Base-by-base conservation (phyloP, 345 rosid genomes). In the Ceriops tagal region DNA sequence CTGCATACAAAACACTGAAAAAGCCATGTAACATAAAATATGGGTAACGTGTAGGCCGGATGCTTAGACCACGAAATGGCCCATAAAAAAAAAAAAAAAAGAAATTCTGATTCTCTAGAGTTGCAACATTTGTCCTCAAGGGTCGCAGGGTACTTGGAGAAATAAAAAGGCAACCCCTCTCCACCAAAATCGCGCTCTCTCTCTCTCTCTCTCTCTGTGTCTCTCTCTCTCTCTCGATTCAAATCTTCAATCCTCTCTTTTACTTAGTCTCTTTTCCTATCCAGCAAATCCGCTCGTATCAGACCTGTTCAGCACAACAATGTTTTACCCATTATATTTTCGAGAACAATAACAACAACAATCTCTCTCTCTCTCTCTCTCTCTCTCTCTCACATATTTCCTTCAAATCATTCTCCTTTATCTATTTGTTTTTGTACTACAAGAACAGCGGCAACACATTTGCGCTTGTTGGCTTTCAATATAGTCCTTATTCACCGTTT, bases 281-380 rank as follows among this genome's bases (percentile, higher is more conserved):
- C 86, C 88, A 74, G 61, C 59, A 78, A 85, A 85, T 74, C 86
- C 84, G 86, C 75, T 71, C 31, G 19, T 62, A 78, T 69, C 80
- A 76, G 83, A 82, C 85, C 70, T 64, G 73, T 79, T 81, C 83
- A 77, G 76, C 74, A 64, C 70, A 71, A 60, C 68, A 64, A n/a
- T 37, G 27, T 63, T 78, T 27, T 69, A 65, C 75, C 75, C 67
- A n/a, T 78, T 67, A 72, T 77, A 72, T 79, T 76, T 75, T 67
- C 67, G 67, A 71, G 63, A 34, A 61, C 43, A 56, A 56, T 26
- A 28, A n/a, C 46, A 30, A n/a, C 24, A 32, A 46, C 26, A 53
- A 37, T 21, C 22, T 28, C 18, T 24, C 11, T 13, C 22, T 27
- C 11, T 13, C 22, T 53, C 28, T 52, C 56, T 53, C 57, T 53